phyloP scores from a whole-genome alignment of 306 rosid genomes.

The Biancaea sappan region DNA sequence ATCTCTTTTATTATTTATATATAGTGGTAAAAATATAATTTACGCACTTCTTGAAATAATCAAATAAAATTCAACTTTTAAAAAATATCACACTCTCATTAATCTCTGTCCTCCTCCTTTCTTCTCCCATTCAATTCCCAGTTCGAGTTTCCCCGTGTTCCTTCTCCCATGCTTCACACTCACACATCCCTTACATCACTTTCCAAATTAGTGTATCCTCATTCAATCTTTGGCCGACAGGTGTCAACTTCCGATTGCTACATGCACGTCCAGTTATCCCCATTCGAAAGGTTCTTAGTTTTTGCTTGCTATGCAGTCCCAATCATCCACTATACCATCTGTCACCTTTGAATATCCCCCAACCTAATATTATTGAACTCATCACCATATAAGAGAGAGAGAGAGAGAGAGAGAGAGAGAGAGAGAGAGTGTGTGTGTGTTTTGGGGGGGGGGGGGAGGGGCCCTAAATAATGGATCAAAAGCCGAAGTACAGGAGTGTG shows the following conservation, averaged over 20 bases:
- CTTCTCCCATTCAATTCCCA: conserved; percentile 4
- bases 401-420: no score
- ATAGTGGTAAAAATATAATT: no score
- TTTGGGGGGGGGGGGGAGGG: conserved; percentile 39
- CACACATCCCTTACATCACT: conserved; percentile 36
- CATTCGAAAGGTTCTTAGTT: conserved; percentile 32
- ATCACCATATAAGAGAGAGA: conserved; percentile 31
- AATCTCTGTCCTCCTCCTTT: conserved; percentile 37
- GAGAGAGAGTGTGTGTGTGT: not conserved
- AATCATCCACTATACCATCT: conserved; percentile 59
- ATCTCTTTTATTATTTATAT: no score
- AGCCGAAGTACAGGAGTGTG: conserved; percentile 59
- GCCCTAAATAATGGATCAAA: conserved; percentile 62
- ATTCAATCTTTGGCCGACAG: conserved; percentile 47
- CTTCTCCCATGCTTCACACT: conserved; percentile 31
- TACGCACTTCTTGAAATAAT: no score
- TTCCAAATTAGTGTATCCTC: conserved; percentile 22
- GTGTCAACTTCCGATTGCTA: conserved; percentile 41
- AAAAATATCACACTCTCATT: conserved; percentile 52
- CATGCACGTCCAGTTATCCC: conserved; percentile 36
- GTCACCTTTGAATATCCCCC: conserved; percentile 48
- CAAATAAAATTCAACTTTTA: no score
- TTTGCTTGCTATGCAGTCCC: conserved; percentile 49
- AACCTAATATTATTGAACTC: conserved; percentile 52
- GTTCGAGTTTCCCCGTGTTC: not conserved